These are phyloP conservation scores for Exsudoporus frostii DNA, from an alignment of 768 basidiomycete species.

Conservation along the genomic window DNA sequence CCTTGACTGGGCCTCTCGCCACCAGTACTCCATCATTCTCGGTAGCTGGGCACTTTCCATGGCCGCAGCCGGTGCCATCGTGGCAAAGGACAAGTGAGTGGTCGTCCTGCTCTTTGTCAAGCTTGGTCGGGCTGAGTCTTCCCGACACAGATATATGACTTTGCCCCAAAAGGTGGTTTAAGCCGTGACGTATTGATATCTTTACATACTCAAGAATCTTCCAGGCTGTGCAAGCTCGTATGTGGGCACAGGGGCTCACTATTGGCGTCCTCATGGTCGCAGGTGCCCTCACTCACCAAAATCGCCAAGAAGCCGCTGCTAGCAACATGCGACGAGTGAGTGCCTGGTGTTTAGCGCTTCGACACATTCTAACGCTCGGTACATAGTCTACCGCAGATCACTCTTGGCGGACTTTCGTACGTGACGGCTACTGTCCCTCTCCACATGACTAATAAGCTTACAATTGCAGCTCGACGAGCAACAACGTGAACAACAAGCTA, in stretches of 20 bases:
- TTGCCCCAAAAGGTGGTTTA: conserved; percentile 27
- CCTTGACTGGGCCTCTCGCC: conserved; percentile 59
- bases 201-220: conserved; percentile 34
- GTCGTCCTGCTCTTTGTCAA: too few relatives aligned
- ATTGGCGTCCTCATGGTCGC: conserved; percentile 71
- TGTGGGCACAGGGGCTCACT: conserved; percentile 85
- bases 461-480: conserved; percentile 28
- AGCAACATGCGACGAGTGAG: conserved; percentile 21
- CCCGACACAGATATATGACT: conserved; percentile 19
- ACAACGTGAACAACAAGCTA: conserved; percentile 21
- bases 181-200: too few relatives aligned
- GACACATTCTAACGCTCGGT: background rate
- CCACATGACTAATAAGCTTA: background rate
- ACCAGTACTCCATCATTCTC: conserved; percentile 72
- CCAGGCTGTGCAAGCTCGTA: conserved; percentile 76
- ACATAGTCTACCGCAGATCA: conserved; percentile 22
- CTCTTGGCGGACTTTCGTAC: conserved; percentile 29
- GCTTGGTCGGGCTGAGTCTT: background rate
- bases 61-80: conserved; percentile 58
- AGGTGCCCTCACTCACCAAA: conserved; percentile 58
- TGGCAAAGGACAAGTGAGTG: conserved; percentile 62
- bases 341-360: background rate
- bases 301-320: conserved; percentile 39
- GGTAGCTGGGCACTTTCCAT: conserved; percentile 74
- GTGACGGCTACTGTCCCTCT: background rate